Base-by-base conservation (phyloP, 169 alveolate species). In the Eimeria acervulina region DNA sequence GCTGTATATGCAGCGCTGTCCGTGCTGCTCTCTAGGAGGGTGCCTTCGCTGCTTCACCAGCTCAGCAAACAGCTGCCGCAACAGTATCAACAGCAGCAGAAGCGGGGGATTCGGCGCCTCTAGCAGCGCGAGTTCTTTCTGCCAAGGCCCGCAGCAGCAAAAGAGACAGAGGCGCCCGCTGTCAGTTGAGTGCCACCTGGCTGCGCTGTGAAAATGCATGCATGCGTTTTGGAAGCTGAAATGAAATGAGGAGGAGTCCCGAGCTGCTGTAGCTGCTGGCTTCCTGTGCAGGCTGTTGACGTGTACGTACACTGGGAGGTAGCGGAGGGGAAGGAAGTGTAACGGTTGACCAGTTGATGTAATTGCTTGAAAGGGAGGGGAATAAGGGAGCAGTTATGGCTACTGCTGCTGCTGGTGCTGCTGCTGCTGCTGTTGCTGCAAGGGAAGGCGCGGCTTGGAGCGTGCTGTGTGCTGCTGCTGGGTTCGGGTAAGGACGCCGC, bases 371-470 rank as follows among this genome's bases (percentile, higher is more conserved):
- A 66, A 13, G 23, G 91, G 66, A 36, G 7, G 68, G 26, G 59
- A 83, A 12, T 5, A 23, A 28, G 21, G 26, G 47, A 83, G 40
- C 38, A 17, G 72, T 36, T 83, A 36, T 5, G 68, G 68, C 68
- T 59, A n/a, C 68, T 47, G 55, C 55, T 47, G 55, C 55, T 47
- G 55, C 55, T 47, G 55, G 19, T 47, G 55, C 55, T 59, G 68
- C 68, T 59, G 72, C 55, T 83, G 55, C 42, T 83, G 74, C 91
- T 52, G 70, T 40, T 52, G 91, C 72, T 83, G 72, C 91, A 6
- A 28, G 28, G 47, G 31, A 38, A 83, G 91, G 55, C n/a, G 40
- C 8, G 59, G 51, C 74, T 28, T 19, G 74, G 74, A n/a, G 72
- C 15, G 63, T 23, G 63, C n/a, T 36, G 91, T 83, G 91, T 83